Evolutionary conservation across 208 protist species (phyloP).

Genomic region (Strigomonas oncopelti): DNA sequence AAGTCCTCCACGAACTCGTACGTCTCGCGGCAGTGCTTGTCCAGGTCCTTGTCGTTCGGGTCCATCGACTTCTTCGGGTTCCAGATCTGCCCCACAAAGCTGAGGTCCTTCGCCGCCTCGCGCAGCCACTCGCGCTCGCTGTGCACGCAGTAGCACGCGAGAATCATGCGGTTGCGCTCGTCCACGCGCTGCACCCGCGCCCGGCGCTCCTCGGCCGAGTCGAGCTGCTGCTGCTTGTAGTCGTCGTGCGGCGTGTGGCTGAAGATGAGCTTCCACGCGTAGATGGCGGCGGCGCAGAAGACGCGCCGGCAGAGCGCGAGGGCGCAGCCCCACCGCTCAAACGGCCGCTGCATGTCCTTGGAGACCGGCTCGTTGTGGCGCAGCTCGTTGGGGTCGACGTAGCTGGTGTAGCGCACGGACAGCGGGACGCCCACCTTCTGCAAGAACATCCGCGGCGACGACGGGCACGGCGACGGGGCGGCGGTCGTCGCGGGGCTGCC

Average conservation of each 20-base stretch:
- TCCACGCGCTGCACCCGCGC: conserved; percentile 71
- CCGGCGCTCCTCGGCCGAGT: conserved; percentile 54
- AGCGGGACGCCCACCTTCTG: conserved; percentile 7
- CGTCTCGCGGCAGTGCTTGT: conserved; percentile 68
- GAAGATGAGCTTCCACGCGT: conserved; percentile 90
- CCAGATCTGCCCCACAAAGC: conserved; percentile 79
- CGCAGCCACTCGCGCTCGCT: conserved; percentile 83
- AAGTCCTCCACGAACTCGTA: conserved; percentile 89
- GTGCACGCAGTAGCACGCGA: conserved; percentile 81
- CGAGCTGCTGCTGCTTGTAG: conserved; percentile 80
- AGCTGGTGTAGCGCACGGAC: conserved; percentile 54
- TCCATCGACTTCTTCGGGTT: conserved; percentile 68
- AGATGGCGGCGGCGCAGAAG: conserved; percentile 74
- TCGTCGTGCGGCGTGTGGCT: conserved; percentile 88
- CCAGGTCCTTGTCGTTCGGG: conserved; percentile 68
- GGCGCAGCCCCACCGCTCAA: conserved; percentile 77
- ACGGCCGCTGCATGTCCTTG: conserved; percentile 63
- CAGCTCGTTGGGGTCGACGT: conserved; percentile 66
- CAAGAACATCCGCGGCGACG: not conserved
- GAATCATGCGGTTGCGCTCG: conserved; percentile 86
- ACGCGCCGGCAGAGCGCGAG: conserved; percentile 50
- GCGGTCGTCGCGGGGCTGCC: not conserved
- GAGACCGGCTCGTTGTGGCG: conserved; percentile 31
- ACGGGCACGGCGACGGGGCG: not conserved
- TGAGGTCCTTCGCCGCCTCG: conserved; percentile 76